Conservation (phyloP, 1,139 yeast genomes). For the Debaryomyces robertsiae region DNA sequence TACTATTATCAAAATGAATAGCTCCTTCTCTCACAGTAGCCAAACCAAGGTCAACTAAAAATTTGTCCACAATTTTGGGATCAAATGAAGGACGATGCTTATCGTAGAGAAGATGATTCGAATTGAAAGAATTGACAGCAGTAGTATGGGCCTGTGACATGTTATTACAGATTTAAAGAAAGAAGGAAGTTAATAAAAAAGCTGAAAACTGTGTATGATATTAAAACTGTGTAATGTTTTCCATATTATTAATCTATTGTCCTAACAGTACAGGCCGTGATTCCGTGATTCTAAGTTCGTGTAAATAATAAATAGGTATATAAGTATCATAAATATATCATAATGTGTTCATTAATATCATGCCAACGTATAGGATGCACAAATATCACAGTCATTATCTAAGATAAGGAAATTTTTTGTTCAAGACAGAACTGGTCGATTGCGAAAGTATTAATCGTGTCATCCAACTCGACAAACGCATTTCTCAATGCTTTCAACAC, state of each 20-base stretch:
- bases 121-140: conserved; percentile 51
- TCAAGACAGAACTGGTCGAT: conserved; percentile 16
- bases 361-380: neutral
- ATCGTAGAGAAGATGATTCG: conserved; percentile 58
- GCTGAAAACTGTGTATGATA: too few species aligned
- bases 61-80: conserved; percentile 49
- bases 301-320: conserved; percentile 5
- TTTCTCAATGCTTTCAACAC: conserved; percentile 22
- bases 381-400: neutral
- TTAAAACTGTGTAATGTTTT: neutral
- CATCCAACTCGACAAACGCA: conserved; percentile 21
- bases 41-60: conserved; percentile 42
- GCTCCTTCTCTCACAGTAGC: conserved; percentile 14
- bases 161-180: neutral
- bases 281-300: neutral
- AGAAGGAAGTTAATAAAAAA: too few species aligned
- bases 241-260: neutral
- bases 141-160: conserved; percentile 29
- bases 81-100: conserved; percentile 57
- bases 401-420: conserved; percentile 5
- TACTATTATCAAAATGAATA: conserved; percentile 23
- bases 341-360: conserved; percentile 3
- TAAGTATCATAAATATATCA: conserved; percentile 3
- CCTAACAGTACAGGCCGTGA: too few species aligned
- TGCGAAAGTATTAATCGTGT: conserved; percentile 20